A percentile compares a stretch with the other conserved stretches of the same genome.
These are phyloP conservation scores for Termitomyces sp. DNA, from an alignment of 768 basidiomycete genomes.

Conservation along the genomic window DNA sequence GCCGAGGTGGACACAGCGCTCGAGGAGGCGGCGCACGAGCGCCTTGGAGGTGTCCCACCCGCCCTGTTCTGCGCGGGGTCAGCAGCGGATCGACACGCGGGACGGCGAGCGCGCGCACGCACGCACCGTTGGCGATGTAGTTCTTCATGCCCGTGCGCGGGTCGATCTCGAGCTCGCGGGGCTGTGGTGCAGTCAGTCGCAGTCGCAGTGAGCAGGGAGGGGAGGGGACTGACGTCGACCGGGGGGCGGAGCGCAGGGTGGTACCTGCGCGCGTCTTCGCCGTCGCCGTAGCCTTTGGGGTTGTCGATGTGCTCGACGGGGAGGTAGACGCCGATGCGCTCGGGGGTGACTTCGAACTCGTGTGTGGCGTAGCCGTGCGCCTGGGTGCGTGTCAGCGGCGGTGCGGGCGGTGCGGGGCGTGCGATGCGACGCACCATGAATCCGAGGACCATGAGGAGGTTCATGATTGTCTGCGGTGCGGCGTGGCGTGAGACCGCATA, in stretches of 20 bases:
- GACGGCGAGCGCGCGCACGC: too few relatives aligned
- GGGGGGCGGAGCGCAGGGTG: slow-evolving; percentile 76
- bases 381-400: too few relatives aligned
- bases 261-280: slow-evolving; percentile 76
- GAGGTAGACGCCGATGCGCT: slow-evolving; percentile 81
- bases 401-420: too few relatives aligned
- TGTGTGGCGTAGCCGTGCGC: slow-evolving; percentile 77
- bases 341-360: slow-evolving; percentile 82
- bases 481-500: slow-evolving; percentile 1
- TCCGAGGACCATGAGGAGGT: slow-evolving; percentile 85
- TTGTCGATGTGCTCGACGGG: slow-evolving; percentile 92
- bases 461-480: slow-evolving; percentile 87
- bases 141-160: slow-evolving; percentile 91
- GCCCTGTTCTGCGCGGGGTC: slow-evolving; percentile 40
- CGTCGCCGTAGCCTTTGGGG: slow-evolving; percentile 83
- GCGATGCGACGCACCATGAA: slow-evolving; percentile 78
- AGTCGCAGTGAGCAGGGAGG: not conserved
- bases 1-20: slow-evolving; percentile 76
- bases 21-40: slow-evolving; percentile 66
- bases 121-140: slow-evolving; percentile 76
- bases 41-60: slow-evolving; percentile 88
- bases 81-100: not conserved
- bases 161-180: slow-evolving; percentile 82
- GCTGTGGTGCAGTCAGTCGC: slow-evolving; percentile 33
- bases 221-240: slow-evolving; percentile 53